These are phyloP conservation scores for Septoria petroselini DNA, from an alignment of 2,329 filamentous ascomycete genomes.

Conservation along the genomic window DNA sequence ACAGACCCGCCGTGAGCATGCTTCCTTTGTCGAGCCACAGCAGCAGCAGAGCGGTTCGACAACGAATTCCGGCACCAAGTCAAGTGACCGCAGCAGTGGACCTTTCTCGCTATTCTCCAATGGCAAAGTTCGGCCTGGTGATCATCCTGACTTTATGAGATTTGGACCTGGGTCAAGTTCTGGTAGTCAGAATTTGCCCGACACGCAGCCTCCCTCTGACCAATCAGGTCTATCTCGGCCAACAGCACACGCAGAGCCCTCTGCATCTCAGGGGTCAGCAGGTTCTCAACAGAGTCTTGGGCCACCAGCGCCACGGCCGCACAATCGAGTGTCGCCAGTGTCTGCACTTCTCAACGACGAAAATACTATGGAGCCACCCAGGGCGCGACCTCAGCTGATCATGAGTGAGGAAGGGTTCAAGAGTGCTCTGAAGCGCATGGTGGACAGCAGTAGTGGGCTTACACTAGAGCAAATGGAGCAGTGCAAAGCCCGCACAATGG, in stretches of 20 bases:
- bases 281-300: constrained; percentile 33
- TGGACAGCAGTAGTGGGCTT: constrained; percentile 67
- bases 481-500: constrained; percentile 86
- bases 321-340: constrained; percentile 36
- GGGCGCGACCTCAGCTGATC: constrained; percentile 32
- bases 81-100: constrained; percentile 58
- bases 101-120: constrained; percentile 66
- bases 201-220: constrained; percentile 54
- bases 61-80: constrained; percentile 76
- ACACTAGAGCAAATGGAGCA: constrained; percentile 94
- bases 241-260: constrained; percentile 15
- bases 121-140: constrained; percentile 46
- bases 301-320: constrained; percentile 32
- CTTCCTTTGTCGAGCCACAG: constrained; percentile 57
- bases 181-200: constrained; percentile 58
- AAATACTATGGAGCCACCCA: neutral
- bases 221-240: constrained; percentile 38
- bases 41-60: constrained; percentile 85
- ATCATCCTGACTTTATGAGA: constrained; percentile 55
- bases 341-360: constrained; percentile 44
- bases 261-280: constrained; percentile 31
- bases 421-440: constrained; percentile 61
- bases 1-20: constrained; percentile 57
- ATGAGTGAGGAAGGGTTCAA: constrained; percentile 54
- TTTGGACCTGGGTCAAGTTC: constrained; percentile 47